Evolutionary conservation across 805 yeast genomes (phyloP), one percentile per base, ranked within the genome.

Genomic region (Candida easanensis): DNA sequence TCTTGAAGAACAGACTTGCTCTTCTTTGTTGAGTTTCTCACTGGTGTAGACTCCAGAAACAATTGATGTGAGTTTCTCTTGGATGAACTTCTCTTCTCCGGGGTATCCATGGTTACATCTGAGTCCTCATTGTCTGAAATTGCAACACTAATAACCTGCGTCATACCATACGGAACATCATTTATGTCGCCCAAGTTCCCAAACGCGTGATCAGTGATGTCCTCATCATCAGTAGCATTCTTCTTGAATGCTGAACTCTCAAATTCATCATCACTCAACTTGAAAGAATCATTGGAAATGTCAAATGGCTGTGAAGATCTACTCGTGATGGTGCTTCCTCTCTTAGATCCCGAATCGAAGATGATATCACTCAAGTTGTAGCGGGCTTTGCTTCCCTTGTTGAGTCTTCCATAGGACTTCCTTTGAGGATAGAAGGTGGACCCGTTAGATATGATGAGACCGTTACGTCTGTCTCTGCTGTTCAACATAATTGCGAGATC

Each of bases 401-500:
- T 56, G 42, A 33, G 45, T 17, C 48, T 54, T 2, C 62, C 62
- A 42, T 57, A 57, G 15, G 51, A 45, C 42, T 41, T 41, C 39
- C 27, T 41, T 38, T 40, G 54, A 14, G 38, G 42, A 11, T 39
- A 7, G 19, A 41, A 20, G 16, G 48, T 30, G 33, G 33, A 10
- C 39, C 27, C 32, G 25, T 33, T 34, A 32, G 60, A 41, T 3
- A 57, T 36, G 19, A 57, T 51, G 9, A 57, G 33, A 2, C 61
- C 61, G 28, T 57, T 56, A 34, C 61, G 53, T 47, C 59, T 49
- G 33, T 54, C 60, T 28, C 56, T 46, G 46, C 50, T 53, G 35
- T 26, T 42, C 13, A 50, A 44, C 56, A 52, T 52, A 16, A 21
- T 16, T 28, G 14, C 17, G 9, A 14, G 31, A 14, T 11, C 31